Base-by-base conservation (phyloP, 768 basidiomycete species). In the Boletus bicolor region DNA sequence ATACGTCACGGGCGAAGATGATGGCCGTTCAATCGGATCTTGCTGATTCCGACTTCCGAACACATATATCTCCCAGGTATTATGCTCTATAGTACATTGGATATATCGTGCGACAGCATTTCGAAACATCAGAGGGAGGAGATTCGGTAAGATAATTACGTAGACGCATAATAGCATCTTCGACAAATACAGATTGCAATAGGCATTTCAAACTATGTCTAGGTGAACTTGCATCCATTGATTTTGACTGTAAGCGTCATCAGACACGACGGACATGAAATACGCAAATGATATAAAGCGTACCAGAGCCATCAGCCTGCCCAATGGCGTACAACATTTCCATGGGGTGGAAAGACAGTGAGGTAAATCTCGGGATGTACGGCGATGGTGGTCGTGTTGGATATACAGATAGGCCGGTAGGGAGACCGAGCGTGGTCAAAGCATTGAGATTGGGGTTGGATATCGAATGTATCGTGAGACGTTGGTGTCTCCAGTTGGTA, bases 291-390 rank as follows among this genome's bases (percentile, higher is more conserved):
- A 19, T 24, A 5, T 11, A 52, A 51, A 21, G 60, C 78, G 56
- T 63, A 83, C 82, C 77, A 56, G 74, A 65, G 1, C 91, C 90
- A 68, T 93, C 90, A 48, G 86, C 80, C 43, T 82, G 81, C 9
- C 90, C 90, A 15, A 86, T 68, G 17, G 83, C 88, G 63, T 84
- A 89, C 59, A 93, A 68, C 92, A 93, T 93, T 70, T 94, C 89
- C 58, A 83, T 78, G 12, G 92, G 91, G 67, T 94, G 92, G 79
- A 93, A 94, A 2, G 79, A 76, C 48, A 93, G 73, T 32, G 87
- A 85, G 43, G 82, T 85, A 54, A 73, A 75, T 58, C 84, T 75
- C 42, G 84, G 83, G 53, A 86, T 84, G 64, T 77, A 86, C 9
- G 82, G 74, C 26, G 82, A 84, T 7, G 82, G 81, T 7, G 75